Conservation (phyloP, 305 asterid genomes). For the Coffea humblotiana region DNA sequence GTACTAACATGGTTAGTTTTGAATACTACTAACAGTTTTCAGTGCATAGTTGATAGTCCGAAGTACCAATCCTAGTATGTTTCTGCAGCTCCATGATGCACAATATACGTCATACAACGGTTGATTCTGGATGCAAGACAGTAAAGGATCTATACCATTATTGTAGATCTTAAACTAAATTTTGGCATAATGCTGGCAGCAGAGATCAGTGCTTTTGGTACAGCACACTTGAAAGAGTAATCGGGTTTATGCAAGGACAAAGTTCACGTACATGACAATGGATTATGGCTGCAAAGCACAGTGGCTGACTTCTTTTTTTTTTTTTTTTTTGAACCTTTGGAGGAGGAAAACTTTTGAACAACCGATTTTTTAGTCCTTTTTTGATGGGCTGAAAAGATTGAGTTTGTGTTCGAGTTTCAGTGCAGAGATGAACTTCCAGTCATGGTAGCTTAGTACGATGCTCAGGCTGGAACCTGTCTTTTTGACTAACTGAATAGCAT, state of each 20-base stretch:
- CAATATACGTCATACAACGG: not conserved
- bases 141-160: not conserved
- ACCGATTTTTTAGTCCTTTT: not conserved
- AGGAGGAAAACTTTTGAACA: not conserved
- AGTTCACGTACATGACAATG: not conserved
- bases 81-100: slow-evolving; percentile 27
- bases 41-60: not conserved
- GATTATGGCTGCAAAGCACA: not conserved
- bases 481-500: not conserved
- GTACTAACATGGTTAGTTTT: not conserved
- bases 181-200: slow-evolving; percentile 3
- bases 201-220: not conserved
- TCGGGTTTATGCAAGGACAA: not conserved
- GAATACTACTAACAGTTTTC: not conserved
- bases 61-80: slow-evolving; percentile 12
- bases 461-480: not conserved
- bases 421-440: not conserved
- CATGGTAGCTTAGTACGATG: not conserved
- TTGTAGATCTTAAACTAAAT: not conserved
- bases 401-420: not conserved
- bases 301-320: not conserved
- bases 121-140: slow-evolving; percentile 1
- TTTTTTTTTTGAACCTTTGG: too few species aligned
- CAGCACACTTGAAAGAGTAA: not conserved
- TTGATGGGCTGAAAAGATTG: not conserved